phyloP scores from a whole-genome alignment of 1,139 yeast genomes.

The Geotrichum phurueaensis region DNA sequence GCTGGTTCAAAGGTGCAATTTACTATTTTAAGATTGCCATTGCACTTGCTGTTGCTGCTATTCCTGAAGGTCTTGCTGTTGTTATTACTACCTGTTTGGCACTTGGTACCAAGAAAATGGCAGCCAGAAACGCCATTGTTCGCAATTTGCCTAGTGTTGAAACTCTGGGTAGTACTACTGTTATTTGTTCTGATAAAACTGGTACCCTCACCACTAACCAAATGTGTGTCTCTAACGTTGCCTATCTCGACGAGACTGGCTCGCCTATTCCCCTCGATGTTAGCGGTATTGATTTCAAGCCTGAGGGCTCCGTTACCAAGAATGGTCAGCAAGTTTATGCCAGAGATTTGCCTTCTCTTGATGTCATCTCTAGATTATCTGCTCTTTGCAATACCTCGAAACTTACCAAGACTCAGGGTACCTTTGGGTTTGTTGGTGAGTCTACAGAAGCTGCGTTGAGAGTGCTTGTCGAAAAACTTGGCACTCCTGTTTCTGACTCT shows the following conservation, averaged over 20 bases:
- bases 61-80: slow-evolving; percentile 47
- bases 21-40: slow-evolving; percentile 48
- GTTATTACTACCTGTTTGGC: slow-evolving; percentile 49
- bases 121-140: slow-evolving; percentile 45
- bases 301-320: slow-evolving; percentile 39
- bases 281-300: slow-evolving; percentile 39
- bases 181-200: slow-evolving; percentile 67
- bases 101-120: slow-evolving; percentile 48
- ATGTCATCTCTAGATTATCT: slow-evolving; percentile 30
- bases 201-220: slow-evolving; percentile 56
- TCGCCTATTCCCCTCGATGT: slow-evolving; percentile 40
- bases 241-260: slow-evolving; percentile 39
- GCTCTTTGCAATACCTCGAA: slow-evolving; percentile 37
- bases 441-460: slow-evolving; percentile 37
- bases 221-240: slow-evolving; percentile 34
- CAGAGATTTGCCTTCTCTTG: slow-evolving; percentile 23
- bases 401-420: slow-evolving; percentile 24
- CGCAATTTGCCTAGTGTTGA: slow-evolving; percentile 40
- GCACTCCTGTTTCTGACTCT: slow-evolving; percentile 11
- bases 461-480: slow-evolving; percentile 31
- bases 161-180: slow-evolving; percentile 38
- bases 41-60: slow-evolving; percentile 48
- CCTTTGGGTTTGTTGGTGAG: slow-evolving; percentile 35
- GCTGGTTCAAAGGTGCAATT: slow-evolving; percentile 42
- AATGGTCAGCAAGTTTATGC: slow-evolving; percentile 31